Base-by-base conservation (phyloP, 2,329 filamentous ascomycete species). In the Aspergillus quadricinctus region DNA sequence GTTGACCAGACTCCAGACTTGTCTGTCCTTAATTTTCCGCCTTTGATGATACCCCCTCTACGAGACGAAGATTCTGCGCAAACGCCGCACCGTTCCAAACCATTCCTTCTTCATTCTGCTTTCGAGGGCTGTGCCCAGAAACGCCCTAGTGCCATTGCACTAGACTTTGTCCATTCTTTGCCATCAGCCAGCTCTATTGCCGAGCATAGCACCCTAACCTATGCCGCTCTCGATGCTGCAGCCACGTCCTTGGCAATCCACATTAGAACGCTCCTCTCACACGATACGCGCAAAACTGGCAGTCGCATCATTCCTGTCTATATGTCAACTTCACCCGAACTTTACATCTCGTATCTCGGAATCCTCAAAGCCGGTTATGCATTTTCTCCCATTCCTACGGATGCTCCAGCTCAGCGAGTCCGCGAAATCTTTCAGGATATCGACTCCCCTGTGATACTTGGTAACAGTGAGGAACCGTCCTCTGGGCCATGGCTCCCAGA, bases 381-480 rank as follows among this genome's bases (percentile, higher is more conserved):
- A 8, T 75, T 75, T 54, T 75, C 64, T 49, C 74, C 74, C 1
- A 62, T 76, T n/a, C 69, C 73, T 0, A 62, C 70, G 29, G 73
- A 76, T 48, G 70, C 67, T 0, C 72, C 74, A 2, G 49, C 49
- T 10, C 65, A 68, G 37, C 61, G 70, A 40, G 57, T 67, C 2
- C 49, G 41, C 7, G 66, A 68, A 25, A 64, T 74, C 10, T 56
- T 74, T 19, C 56, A 58, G 48, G 70, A 71, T 21, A 62, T 72
- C 3, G 59, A 53, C 19, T 66, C 66, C 21, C 57, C 60, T 5
- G 62, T 66, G 23, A 55, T 70, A 8, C 60, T 72, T 11, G 63
- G 61, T 3, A 64, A 60, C 21, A 46, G 21, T 9, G 37, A 60
- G 1, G 58, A 62, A 50, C 61, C 63, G n/a, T 49, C 54, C 3